Evolutionary conservation across 2,329 filamentous ascomycete species (phyloP).

Genomic region (Seiridium unicorne): DNA sequence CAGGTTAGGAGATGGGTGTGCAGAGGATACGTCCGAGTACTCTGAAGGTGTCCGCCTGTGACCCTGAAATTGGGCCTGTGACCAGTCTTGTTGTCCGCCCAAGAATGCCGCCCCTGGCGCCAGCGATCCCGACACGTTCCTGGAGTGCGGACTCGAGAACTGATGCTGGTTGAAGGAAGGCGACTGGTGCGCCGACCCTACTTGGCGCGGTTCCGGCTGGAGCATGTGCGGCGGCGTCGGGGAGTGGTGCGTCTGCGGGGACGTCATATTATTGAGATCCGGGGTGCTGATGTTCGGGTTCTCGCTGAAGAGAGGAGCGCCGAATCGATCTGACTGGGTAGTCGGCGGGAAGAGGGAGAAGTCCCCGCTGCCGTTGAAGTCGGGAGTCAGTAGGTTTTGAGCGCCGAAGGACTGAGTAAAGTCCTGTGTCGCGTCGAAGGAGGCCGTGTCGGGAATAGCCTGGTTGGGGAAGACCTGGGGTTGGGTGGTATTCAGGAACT

Average conservation of each 20-base stretch:
- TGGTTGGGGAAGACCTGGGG: constrained; percentile 45
- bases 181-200: constrained; percentile 53
- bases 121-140: constrained; percentile 49
- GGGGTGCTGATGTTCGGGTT: constrained; percentile 40
- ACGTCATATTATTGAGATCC: constrained; percentile 54
- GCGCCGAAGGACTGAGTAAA: constrained; percentile 39
- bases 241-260: constrained; percentile 54
- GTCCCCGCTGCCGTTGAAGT: constrained; percentile 48
- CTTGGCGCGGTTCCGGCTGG: constrained; percentile 49
- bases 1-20: constrained; percentile 79
- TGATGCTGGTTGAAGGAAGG: constrained; percentile 56
- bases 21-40: constrained; percentile 86
- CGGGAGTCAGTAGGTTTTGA: constrained; percentile 46
- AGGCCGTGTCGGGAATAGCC: constrained; percentile 31
- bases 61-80: constrained; percentile 65
- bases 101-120: constrained; percentile 57
- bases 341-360: constrained; percentile 64
- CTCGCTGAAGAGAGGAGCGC: constrained; percentile 56
- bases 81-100: constrained; percentile 55
- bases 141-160: constrained; percentile 52
- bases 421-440: constrained; percentile 30
- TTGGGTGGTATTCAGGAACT: constrained; percentile 50
- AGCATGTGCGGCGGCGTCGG: constrained; percentile 56
- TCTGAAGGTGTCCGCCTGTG: constrained; percentile 88
- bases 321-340: constrained; percentile 56